These are phyloP conservation scores for Alternaria gaisen DNA, from an alignment of 2,329 filamentous ascomycete species.

Conservation along the genomic window DNA sequence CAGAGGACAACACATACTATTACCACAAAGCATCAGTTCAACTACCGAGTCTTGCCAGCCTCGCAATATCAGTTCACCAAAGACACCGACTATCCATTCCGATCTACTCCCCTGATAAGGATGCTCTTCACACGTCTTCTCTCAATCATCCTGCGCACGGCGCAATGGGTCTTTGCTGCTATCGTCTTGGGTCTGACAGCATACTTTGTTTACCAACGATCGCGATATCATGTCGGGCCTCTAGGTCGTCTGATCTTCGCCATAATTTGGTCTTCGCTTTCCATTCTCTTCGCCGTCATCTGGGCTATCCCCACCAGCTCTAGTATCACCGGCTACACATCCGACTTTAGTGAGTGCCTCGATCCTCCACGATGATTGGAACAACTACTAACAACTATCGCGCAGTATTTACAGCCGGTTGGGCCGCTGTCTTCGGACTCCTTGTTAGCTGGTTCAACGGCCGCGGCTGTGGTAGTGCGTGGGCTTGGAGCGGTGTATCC, in stretches of 20 bases:
- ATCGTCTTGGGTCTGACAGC: slow-evolving; percentile 57
- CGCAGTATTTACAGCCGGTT: slow-evolving; percentile 69
- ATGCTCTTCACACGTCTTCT: slow-evolving; percentile 58
- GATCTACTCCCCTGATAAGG: slow-evolving; percentile 7
- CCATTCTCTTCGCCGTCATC: slow-evolving; percentile 73
- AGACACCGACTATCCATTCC: neutral
- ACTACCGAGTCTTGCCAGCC: neutral
- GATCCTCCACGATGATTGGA: accelerated
- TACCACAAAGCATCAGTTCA: neutral
- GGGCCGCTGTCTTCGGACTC: slow-evolving; percentile 65
- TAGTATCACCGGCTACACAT: slow-evolving; percentile 74
- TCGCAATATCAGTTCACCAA: neutral
- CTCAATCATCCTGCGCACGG: slow-evolving; percentile 66
- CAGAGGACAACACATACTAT: neutral
- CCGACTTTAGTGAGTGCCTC: slow-evolving; percentile 62
- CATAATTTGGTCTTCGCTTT: slow-evolving; percentile 73
- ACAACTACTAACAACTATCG: neutral
- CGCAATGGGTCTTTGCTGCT: slow-evolving; percentile 73
- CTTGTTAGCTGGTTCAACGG: slow-evolving; percentile 44
- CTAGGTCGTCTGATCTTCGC: slow-evolving; percentile 77
- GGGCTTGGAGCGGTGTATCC: slow-evolving; percentile 64
- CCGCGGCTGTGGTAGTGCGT: slow-evolving; percentile 39
- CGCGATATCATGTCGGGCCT: slow-evolving; percentile 60
- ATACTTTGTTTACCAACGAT: slow-evolving; percentile 33
- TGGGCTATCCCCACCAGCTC: slow-evolving; percentile 76